Conservation (phyloP, 2,329 filamentous ascomycete species). For the Fusarium sp. region DNA sequence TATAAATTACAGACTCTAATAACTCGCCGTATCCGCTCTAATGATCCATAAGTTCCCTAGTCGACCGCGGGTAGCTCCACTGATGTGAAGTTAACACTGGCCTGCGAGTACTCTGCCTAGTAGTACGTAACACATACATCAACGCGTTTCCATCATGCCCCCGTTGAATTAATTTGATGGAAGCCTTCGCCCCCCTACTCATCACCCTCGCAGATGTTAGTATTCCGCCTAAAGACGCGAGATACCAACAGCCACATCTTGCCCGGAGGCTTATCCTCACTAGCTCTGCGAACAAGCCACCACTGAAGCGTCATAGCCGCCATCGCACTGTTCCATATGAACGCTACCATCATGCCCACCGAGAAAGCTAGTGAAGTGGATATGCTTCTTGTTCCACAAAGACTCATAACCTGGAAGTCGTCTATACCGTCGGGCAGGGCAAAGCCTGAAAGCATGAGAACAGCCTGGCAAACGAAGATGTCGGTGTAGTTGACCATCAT, state of each 20-base stretch:
- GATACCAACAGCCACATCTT: neutral
- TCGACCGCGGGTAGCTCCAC: too few species aligned
- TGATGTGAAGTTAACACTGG: too few species aligned
- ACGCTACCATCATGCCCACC: neutral
- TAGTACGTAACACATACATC: too few species aligned
- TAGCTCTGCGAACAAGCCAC: neutral
- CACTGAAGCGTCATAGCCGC: neutral
- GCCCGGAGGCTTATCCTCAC: neutral
- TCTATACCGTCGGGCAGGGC: neutral
- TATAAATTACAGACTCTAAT: too few species aligned
- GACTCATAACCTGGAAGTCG: neutral
- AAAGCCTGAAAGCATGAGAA: neutral
- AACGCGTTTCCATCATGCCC: too few species aligned
- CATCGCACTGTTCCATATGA: neutral
- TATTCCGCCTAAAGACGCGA: neutral
- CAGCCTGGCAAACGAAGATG: neutral
- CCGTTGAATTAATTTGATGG: too few species aligned
- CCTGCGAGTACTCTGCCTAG: too few species aligned
- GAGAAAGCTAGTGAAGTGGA: neutral
- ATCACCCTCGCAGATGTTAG: neutral
- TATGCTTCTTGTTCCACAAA: neutral
- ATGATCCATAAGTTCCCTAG: too few species aligned
- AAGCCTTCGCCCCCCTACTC: too few species aligned
- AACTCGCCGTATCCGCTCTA: too few species aligned
- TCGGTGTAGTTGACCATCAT: neutral